These are phyloP conservation scores for Grosmannia serpens DNA, from an alignment of 2,329 filamentous ascomycete species.

Conservation along the genomic window DNA sequence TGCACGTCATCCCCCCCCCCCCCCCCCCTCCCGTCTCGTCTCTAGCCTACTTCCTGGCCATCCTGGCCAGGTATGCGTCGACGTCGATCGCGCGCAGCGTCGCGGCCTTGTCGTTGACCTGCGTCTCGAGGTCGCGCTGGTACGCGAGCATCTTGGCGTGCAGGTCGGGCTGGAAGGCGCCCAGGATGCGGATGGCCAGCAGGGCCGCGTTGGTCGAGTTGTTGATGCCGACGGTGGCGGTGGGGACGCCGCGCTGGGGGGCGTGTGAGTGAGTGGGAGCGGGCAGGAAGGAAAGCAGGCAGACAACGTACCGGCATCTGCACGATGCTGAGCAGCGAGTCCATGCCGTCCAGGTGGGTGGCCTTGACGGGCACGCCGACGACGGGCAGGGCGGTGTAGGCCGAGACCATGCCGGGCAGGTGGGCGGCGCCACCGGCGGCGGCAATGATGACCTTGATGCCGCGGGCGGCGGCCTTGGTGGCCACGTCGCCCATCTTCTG, in stretches of 20 bases:
- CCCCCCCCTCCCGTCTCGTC: not conserved
- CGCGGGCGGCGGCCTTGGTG: slow-evolving; percentile 47
- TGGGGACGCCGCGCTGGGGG: slow-evolving; percentile 32
- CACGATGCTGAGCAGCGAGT: slow-evolving; percentile 61
- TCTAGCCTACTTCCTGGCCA: not conserved
- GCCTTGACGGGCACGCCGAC: slow-evolving; percentile 71
- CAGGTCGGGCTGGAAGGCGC: slow-evolving; percentile 33
- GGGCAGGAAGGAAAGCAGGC: slow-evolving; percentile 11
- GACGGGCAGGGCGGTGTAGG: slow-evolving; percentile 59
- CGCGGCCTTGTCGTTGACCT: slow-evolving; percentile 51
- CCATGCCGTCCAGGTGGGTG: slow-evolving; percentile 58
- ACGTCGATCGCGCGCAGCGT: slow-evolving; percentile 42
- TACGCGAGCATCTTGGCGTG: slow-evolving; percentile 45
- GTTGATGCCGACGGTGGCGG: slow-evolving; percentile 68
- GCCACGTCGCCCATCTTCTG: slow-evolving; percentile 58
- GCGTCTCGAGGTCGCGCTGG: slow-evolving; percentile 45
- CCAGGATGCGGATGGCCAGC: slow-evolving; percentile 12
- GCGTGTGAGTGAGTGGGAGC: slow-evolving; percentile 20
- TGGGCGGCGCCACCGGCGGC: slow-evolving; percentile 65
- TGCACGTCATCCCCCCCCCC: not conserved
- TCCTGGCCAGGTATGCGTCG: slow-evolving; percentile 18
- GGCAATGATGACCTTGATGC: slow-evolving; percentile 64
- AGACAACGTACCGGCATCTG: slow-evolving; percentile 55
- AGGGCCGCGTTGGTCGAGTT: slow-evolving; percentile 60
- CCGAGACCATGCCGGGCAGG: slow-evolving; percentile 63